Conservation (phyloP, 352 stramenopile genomes). For the Globisporangium spinosum region DNA sequence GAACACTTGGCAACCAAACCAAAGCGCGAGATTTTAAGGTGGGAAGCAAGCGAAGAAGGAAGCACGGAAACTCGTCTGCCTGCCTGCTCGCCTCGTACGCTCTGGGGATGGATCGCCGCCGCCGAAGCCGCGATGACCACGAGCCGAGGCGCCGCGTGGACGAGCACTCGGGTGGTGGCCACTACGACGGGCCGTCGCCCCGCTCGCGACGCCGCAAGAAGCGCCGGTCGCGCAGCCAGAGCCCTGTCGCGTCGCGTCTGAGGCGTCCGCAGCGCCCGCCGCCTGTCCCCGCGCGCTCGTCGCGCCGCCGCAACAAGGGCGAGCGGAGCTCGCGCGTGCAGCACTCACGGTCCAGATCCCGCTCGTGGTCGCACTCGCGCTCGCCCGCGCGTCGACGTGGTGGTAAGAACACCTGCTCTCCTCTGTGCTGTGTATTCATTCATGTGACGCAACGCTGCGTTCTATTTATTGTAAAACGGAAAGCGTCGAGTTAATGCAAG, state of each 20-base stretch:
- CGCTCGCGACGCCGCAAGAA: constrained; percentile 23
- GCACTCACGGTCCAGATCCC: neutral
- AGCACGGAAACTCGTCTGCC: neutral
- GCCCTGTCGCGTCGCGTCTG: constrained; percentile 18
- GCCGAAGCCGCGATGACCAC: constrained; percentile 17
- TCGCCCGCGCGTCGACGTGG: constrained; percentile 13
- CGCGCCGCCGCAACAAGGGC: neutral
- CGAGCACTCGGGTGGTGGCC: neutral
- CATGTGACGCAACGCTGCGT: neutral
- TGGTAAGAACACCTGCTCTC: neutral
- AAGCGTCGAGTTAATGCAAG: neutral
- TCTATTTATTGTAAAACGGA: neutral
- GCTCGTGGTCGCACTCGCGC: constrained; percentile 15
- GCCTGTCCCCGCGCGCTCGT: constrained; percentile 7
- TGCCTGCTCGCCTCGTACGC: neutral
- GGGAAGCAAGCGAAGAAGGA: neutral
- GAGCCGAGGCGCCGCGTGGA: constrained; percentile 11
- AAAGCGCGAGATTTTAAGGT: too few species aligned
- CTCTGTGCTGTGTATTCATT: neutral
- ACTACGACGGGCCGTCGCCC: constrained; percentile 19
- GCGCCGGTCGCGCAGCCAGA: constrained; percentile 24
- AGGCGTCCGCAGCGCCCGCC: constrained; percentile 5
- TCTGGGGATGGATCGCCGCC: constrained; percentile 14
- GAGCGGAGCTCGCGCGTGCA: constrained; percentile 7
- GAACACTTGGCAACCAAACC: too few species aligned